phyloP scores from a whole-genome alignment of 2,329 filamentous ascomycete genomes.

The Aspergillus glaucus region DNA sequence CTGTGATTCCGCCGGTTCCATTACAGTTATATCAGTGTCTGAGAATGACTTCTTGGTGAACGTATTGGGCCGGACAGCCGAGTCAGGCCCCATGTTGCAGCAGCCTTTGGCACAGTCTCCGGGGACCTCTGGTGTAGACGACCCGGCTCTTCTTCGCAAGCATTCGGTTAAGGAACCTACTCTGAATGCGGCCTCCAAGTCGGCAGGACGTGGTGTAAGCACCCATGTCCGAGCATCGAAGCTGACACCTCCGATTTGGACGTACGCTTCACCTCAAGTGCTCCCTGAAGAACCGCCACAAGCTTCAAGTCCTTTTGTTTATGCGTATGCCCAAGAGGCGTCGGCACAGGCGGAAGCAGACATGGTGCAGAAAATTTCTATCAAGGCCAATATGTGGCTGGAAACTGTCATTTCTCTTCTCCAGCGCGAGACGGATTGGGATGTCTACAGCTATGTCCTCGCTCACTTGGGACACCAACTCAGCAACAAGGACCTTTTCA shows the following conservation, averaged over 20 bases:
- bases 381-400: conserved; percentile 66
- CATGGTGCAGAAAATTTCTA: conserved; percentile 34
- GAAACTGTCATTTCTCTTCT: conserved; percentile 69
- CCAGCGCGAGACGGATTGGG: conserved; percentile 73
- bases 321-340: conserved; percentile 38
- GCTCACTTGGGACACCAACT: conserved; percentile 82
- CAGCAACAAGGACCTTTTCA: conserved; percentile 82
- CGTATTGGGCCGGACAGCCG: conserved; percentile 59
- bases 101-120: conserved; percentile 38
- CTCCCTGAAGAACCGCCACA: conserved; percentile 49
- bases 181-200: conserved; percentile 23
- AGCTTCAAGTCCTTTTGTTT: conserved; percentile 45
- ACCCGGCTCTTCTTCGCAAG: conserved; percentile 24
- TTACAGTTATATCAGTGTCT: conserved; percentile 64
- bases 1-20: conserved; percentile 70
- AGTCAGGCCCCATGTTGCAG: conserved; percentile 41
- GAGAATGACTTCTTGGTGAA: conserved; percentile 69
- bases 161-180: conserved; percentile 25
- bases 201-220: conserved; percentile 27
- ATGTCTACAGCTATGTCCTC: conserved; percentile 84
- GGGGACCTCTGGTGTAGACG: conserved; percentile 35
- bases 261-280: conserved; percentile 48
- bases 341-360: conserved; percentile 23
- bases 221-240: conserved; percentile 28
- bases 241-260: conserved; percentile 47